A percentile compares a stretch with the other conserved stretches of the same genome.
Conservation (phyloP, 2,329 filamentous ascomycete genomes). For the Ophiostoma piceae region DNA sequence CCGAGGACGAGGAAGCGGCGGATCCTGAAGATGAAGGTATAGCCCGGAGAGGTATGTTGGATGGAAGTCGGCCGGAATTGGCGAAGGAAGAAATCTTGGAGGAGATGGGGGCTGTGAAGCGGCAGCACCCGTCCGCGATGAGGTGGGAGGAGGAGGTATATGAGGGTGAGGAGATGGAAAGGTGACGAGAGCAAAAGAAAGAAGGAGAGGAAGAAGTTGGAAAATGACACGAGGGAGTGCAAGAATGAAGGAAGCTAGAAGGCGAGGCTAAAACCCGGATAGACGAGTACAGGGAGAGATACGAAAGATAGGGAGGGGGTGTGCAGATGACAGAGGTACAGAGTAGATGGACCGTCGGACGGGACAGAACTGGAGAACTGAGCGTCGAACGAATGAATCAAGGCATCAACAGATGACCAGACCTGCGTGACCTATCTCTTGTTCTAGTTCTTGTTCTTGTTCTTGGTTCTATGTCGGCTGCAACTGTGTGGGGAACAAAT, state of each 20-base stretch:
- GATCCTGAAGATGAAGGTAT: constrained; percentile 38
- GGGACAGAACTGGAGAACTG: not conserved
- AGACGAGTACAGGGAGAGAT: constrained; percentile 11
- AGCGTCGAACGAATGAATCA: constrained; percentile 21
- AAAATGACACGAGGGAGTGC: not conserved
- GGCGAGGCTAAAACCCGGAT: constrained; percentile 13
- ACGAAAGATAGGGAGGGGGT: constrained; percentile 6
- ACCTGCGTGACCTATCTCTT: constrained; percentile 18
- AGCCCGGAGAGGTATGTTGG: constrained; percentile 82
- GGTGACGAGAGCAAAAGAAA: not conserved
- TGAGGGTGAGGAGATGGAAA: constrained; percentile 18
- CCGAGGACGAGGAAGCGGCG: constrained; percentile 31
- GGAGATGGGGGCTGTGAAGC: constrained; percentile 64
- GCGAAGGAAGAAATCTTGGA: constrained; percentile 74
- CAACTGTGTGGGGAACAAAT: constrained; percentile 15
- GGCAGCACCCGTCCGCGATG: constrained; percentile 63
- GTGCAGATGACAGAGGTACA: constrained; percentile 9
- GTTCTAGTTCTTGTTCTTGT: constrained; percentile 9
- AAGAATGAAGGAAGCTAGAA: not conserved
- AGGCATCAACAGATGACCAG: constrained; percentile 23
- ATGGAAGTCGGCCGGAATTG: constrained; percentile 62
- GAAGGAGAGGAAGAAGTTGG: not conserved
- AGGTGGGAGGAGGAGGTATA: constrained; percentile 11
- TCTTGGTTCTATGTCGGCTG: constrained; percentile 9
- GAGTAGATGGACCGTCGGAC: not conserved